Evolutionary conservation across 1,284 basidiomycete genomes (phyloP), one percentile per base, ranked within the genome.

Genomic region (Ganoderma sinense): DNA sequence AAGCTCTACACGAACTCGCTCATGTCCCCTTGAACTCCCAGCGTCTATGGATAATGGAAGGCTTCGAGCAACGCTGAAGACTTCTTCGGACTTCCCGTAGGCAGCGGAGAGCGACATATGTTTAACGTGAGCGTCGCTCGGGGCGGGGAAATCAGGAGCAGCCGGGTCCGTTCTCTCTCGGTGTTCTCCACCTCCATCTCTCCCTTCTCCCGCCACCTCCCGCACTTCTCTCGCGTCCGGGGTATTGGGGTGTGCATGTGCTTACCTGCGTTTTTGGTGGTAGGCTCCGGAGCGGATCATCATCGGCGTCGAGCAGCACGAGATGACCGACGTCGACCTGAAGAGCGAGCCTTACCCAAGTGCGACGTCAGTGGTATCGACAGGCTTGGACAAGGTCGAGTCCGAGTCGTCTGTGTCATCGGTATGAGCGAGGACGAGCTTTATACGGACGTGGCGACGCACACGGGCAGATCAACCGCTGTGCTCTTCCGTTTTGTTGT

Each of bases 1-100:
- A 79, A 79, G 67, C 67, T 80, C 53, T 79, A 79, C 70, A 78
- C 78, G 7, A 78, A 78, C 56, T 78, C 78, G 6, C 70, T 79
- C 23, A 75, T 79, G 73, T 78, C 78, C 0, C 75, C 41, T 66
- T 79, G 45, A 78, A 79, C 69, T 76, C 76, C 4, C 76, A 77
- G 61, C 71, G 71, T 2, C 71, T 76, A 51, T 76, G 75, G 75
- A 74, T 71, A 75, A 51, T 76, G 75, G 75, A 74, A 76, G 64
- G 74, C 75, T 4, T 11, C 48, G 6, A 51, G 59, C 20, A 20
- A 31, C 6, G 56, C 26, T 26, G 8, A 13, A 18, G 29, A 65
- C 53, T 10, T 16, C 18, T 33, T 31, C 7, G 53, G 31, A 16
- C 53, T 8, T 16, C 55, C 36, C 41, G 1, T 11, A 16, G 16